A percentile compares a stretch with the other conserved stretches of the same genome.
Evolutionary conservation across 441 rosid species (phyloP).

Genomic region (Bocquillonia castaneifolia): DNA sequence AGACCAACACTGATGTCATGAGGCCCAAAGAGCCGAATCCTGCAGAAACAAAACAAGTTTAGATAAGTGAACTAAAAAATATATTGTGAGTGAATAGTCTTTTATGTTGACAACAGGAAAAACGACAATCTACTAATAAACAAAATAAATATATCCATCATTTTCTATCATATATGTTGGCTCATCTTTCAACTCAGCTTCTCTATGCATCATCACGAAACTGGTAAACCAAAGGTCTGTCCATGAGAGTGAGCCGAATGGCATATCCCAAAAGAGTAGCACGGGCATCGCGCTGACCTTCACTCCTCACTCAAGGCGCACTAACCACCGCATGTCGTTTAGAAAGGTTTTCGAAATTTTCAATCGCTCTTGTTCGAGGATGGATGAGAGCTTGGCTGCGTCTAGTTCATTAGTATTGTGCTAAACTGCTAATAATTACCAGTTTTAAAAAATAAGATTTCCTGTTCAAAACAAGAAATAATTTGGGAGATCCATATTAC

Average conservation of each 20-base stretch:
- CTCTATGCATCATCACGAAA: not conserved
- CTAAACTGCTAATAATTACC: too few species aligned
- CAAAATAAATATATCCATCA: not conserved
- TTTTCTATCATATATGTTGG: not conserved
- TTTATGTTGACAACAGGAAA: not conserved
- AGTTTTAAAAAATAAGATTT: not conserved
- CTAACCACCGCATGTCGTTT: too few species aligned
- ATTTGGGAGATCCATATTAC: not conserved
- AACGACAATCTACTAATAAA: too few species aligned
- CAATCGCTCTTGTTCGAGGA: too few species aligned
- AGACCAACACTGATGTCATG: slow-evolving; percentile 90
- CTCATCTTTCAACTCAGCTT: not conserved
- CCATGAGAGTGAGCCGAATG: too few species aligned
- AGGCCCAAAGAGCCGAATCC: slow-evolving; percentile 97
- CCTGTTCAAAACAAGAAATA: not conserved
- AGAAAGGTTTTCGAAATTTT: too few species aligned
- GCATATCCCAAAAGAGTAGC: too few species aligned
- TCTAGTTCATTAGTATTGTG: too few species aligned
- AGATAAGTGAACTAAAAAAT: slow-evolving; percentile 7
- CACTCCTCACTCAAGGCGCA: too few species aligned
- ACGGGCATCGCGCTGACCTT: too few species aligned
- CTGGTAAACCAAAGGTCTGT: not conserved
- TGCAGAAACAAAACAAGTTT: slow-evolving; percentile 34
- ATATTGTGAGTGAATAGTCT: not conserved
- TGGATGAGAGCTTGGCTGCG: too few species aligned